Evolutionary conservation across 805 yeast species (phyloP), one percentile per base, ranked within the genome.

Genomic region (Trichomonascus vanleenenianus): DNA sequence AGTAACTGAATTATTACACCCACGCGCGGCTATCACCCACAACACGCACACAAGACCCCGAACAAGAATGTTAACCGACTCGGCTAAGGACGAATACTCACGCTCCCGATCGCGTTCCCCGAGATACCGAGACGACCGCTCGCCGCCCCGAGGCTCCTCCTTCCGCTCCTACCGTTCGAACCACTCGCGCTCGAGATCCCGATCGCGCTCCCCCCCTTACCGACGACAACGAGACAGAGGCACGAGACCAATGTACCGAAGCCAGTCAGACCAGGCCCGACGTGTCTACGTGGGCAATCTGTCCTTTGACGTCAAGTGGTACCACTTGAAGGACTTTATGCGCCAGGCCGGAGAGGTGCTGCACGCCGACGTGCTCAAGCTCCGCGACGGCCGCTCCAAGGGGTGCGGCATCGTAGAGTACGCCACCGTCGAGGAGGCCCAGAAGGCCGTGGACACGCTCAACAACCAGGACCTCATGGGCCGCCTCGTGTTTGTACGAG

Each of bases 401-500:
- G 67, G 67, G 6, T 61, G 65, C 45, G 67, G 69, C 35, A 85
- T 95, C 19, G 96, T 88, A 36, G 96, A 88, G 63, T 89, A 82
- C 57, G 69, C 78, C 10, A 69, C 70, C 47, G 71, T 72, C 49
- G 80, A 74, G 14, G 83, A 79, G 46, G 96, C 86, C 4, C 73
- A 71, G 40, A 72, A 68, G 19, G 96, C 96, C 10, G 85, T 88
- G 56, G 66, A 71, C 44, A 71, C 76, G 55, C 82, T 73, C 56
- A 83, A 85, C 64, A 81, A 85, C 58, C 71, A 79, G 27, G 70
- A 68, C 31, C 75, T 80, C 51, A 65, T 71, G 58, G 94, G 87
- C 11, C 80, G 97, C 63, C 81, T 78, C 56, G 83, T 88, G 38
- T 87, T 83, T 63, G 95, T 89, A 8, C 81, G 97, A 67, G 94